phyloP scores from a whole-genome alignment of 768 basidiomycete genomes.

The Lyophyllum decastes region DNA sequence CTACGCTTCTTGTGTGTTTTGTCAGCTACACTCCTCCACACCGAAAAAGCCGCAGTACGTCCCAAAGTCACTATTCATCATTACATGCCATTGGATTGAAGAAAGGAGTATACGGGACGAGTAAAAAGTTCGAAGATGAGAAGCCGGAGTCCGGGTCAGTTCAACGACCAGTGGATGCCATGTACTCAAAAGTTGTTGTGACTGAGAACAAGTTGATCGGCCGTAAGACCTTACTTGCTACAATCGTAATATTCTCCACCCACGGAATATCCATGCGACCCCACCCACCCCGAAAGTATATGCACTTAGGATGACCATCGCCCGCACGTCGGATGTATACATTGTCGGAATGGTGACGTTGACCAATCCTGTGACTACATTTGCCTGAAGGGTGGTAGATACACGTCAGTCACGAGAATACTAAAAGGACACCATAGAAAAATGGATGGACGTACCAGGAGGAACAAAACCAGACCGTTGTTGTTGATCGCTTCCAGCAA shows the following conservation, averaged over 20 bases:
- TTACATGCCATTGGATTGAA: too few relatives aligned
- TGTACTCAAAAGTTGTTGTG: too few relatives aligned
- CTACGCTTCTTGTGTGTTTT: too few relatives aligned
- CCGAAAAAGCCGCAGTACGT: too few relatives aligned
- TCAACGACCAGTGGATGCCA: too few relatives aligned
- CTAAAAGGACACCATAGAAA: background rate
- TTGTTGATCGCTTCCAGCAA: slow-evolving; percentile 82
- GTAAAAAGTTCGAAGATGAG: too few relatives aligned
- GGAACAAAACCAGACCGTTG: slow-evolving; percentile 79
- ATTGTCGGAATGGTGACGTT: slow-evolving; percentile 84
- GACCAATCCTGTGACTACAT: slow-evolving; percentile 81
- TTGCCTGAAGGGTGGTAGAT: slow-evolving; percentile 56
- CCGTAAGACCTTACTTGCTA: background rate
- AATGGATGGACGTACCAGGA: slow-evolving; percentile 76
- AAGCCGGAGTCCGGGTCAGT: too few relatives aligned
- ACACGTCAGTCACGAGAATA: background rate
- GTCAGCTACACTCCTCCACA: too few relatives aligned
- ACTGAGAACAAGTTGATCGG: too few relatives aligned
- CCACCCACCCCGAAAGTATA: slow-evolving; percentile 64
- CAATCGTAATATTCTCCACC: slow-evolving; percentile 19
- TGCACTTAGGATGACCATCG: slow-evolving; percentile 59
- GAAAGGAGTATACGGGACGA: too few relatives aligned
- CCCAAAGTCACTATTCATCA: too few relatives aligned
- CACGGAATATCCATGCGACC: slow-evolving; percentile 57
- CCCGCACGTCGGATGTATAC: slow-evolving; percentile 58